Evolutionary conservation across 371 early-diverging fungal species (phyloP).

Genomic region (Mortierella sp.): DNA sequence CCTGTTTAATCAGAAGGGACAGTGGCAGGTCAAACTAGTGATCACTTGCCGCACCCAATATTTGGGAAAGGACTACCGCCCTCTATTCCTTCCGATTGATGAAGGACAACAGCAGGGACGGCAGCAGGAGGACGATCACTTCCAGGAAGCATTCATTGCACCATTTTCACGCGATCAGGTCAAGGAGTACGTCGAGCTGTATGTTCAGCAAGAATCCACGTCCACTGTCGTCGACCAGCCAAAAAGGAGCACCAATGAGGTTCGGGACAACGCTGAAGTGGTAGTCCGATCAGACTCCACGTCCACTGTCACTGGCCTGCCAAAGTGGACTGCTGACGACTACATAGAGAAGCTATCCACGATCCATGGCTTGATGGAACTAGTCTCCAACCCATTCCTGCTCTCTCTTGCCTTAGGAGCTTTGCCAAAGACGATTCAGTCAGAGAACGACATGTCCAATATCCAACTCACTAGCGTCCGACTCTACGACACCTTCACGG

Average conservation of each 20-base stretch:
- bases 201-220: background rate
- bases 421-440: background rate
- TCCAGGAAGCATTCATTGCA: background rate
- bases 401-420: background rate
- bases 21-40: conserved; percentile 11
- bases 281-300: no score
- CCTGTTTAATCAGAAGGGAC: background rate
- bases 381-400: background rate
- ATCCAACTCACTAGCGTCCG: background rate
- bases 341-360: background rate
- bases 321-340: background rate
- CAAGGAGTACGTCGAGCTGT: background rate
- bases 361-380: background rate
- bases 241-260: no score
- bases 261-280: no score
- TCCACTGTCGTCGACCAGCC: background rate
- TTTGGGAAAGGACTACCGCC: background rate
- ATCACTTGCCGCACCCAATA: conserved; percentile 3
- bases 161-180: background rate
- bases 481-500: background rate
- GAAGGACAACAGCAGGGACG: background rate
- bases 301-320: background rate
- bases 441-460: background rate
- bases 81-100: background rate
- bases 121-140: background rate